Conservation (phyloP, 176 grass and related monocot species). For the Alopecurus myosuroides region DNA sequence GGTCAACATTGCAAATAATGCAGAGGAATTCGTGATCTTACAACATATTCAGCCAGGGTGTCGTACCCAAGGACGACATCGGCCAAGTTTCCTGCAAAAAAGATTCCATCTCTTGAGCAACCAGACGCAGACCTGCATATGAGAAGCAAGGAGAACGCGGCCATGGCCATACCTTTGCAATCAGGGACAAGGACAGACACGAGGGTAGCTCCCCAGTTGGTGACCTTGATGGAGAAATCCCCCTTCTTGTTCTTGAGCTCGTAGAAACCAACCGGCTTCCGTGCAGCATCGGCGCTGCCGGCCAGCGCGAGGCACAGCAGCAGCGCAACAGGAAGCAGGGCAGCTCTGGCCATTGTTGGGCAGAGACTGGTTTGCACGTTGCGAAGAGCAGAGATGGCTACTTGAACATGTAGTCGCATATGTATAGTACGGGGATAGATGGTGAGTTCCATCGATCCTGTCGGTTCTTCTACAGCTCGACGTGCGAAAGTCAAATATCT, state of each 20-base stretch:
- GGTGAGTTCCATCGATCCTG: too few species aligned
- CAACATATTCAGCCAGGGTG: slow-evolving; percentile 62
- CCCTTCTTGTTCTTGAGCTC: slow-evolving; percentile 48
- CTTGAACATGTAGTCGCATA: neutral
- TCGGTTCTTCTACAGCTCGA: too few species aligned
- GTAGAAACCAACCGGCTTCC: slow-evolving; percentile 57
- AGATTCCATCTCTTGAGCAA: neutral
- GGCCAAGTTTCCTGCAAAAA: slow-evolving; percentile 55
- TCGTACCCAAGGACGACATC: slow-evolving; percentile 79
- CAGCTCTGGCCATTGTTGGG: slow-evolving; percentile 46
- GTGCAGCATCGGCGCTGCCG: neutral
- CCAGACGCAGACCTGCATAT: neutral
- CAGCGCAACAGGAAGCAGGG: slow-evolving; percentile 5
- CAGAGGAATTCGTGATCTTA: slow-evolving; percentile 37
- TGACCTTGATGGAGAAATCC: slow-evolving; percentile 77
- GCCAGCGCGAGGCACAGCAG: slow-evolving; percentile 37
- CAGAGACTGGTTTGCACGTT: neutral
- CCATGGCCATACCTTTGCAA: slow-evolving; percentile 33
- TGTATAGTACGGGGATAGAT: neutral
- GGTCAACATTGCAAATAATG: neutral
- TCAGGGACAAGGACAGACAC: slow-evolving; percentile 66
- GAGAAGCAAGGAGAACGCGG: neutral
- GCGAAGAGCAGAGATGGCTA: neutral
- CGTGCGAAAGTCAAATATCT: neutral
- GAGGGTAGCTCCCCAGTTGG: slow-evolving; percentile 74